Conservation (phyloP, 2,329 filamentous ascomycete species). For the Penicillium occitanis region DNA sequence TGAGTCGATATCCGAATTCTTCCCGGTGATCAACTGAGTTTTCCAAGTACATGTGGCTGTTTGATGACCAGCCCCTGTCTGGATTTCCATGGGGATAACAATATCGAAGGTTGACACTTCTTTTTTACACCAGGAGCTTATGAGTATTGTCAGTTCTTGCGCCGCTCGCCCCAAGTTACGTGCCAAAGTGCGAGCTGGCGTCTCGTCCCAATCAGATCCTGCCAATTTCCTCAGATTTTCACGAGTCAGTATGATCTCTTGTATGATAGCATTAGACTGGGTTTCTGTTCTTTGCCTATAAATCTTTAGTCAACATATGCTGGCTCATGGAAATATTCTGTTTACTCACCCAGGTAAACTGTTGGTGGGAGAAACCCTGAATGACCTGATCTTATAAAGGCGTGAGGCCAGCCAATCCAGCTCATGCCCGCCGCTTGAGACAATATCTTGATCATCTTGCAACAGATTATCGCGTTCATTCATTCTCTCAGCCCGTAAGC, state of each 20-base stretch:
- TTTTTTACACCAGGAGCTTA: constrained; percentile 6
- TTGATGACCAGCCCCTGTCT: background rate
- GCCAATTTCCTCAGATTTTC: constrained; percentile 3
- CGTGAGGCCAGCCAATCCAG: constrained; percentile 35
- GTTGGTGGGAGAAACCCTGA: constrained; percentile 22
- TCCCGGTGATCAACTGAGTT: background rate
- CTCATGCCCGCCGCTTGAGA: constrained; percentile 32
- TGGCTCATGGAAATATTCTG: too few relatives aligned
- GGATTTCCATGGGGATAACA: constrained; percentile 3
- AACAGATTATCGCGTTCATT: constrained; percentile 32
- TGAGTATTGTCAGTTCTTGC: background rate
- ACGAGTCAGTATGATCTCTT: constrained; percentile 3
- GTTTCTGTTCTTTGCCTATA: constrained; percentile 2
- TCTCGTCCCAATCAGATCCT: constrained; percentile 15
- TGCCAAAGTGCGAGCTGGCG: background rate
- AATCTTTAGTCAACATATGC: background rate
- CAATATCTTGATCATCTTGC: constrained; percentile 22
- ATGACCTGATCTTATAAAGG: constrained; percentile 29
- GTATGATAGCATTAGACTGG: background rate
- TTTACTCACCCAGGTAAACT: background rate
- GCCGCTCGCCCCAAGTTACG: constrained; percentile 5
- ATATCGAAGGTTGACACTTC: background rate
- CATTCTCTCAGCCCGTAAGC: constrained; percentile 36
- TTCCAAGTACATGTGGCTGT: background rate
- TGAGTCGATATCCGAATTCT: background rate